These are phyloP conservation scores for Ceratorhiza oryzae-sativae DNA, from an alignment of 1,284 basidiomycete species.

Conservation along the genomic window DNA sequence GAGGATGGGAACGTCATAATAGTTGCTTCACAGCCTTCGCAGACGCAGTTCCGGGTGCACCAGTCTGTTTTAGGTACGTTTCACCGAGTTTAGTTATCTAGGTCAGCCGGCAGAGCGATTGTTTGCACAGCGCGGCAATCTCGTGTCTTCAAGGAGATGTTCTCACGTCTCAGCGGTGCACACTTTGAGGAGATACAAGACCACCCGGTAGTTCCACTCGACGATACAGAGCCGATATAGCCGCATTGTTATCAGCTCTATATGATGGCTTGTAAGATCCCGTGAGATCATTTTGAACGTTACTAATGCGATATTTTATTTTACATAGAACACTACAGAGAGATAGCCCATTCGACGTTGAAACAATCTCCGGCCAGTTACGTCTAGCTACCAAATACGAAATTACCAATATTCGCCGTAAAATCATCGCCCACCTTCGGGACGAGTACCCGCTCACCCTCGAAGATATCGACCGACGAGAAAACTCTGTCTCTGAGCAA, in stretches of 20 bases:
- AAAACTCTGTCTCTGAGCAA: not conserved
- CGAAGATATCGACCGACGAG: constrained; percentile 21
- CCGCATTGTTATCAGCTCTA: constrained; percentile 24
- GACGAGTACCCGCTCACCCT: constrained; percentile 25
- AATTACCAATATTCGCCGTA: constrained; percentile 31
- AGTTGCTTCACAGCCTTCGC: constrained; percentile 20
- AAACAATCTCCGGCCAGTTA: constrained; percentile 24
- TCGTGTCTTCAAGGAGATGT: constrained; percentile 28
- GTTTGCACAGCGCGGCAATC: constrained; percentile 16
- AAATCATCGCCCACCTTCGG: constrained; percentile 22
- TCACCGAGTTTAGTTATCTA: not conserved
- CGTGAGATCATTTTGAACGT: no score
- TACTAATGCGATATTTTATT: not conserved
- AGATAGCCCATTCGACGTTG: constrained; percentile 8
- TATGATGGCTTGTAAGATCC: constrained; percentile 26
- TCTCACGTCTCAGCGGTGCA: constrained; percentile 7
- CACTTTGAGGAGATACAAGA: constrained; percentile 20
- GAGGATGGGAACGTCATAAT: constrained; percentile 32
- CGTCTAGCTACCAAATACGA: constrained; percentile 35
- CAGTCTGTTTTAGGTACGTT: constrained; percentile 27
- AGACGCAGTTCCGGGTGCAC: constrained; percentile 32
- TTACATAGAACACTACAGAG: constrained; percentile 13
- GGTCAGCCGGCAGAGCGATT: not conserved
- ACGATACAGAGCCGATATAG: constrained; percentile 29
- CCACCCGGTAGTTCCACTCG: constrained; percentile 21